Evolutionary conservation across 257 asterid genomes (phyloP).

Genomic region (Lycium barbarum): DNA sequence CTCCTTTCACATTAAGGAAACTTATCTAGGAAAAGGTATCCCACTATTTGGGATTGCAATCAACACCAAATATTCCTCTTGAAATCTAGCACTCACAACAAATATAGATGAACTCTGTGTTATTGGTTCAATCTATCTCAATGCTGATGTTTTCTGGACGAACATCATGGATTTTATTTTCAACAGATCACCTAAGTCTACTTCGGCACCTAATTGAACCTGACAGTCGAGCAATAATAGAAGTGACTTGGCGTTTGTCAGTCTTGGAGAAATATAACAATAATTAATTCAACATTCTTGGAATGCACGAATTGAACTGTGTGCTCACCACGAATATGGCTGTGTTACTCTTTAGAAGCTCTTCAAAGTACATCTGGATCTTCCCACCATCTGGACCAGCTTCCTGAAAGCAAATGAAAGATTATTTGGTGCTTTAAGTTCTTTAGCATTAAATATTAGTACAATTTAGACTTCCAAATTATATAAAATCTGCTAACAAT

Average conservation of each 20-base stretch:
- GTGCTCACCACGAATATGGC: constrained; percentile 79
- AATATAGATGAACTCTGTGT: background rate
- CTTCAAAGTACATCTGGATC: constrained; percentile 90
- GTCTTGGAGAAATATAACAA: background rate
- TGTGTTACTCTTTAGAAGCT: constrained; percentile 83
- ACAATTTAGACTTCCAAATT: background rate
- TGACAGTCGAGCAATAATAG: background rate
- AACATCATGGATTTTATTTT: background rate
- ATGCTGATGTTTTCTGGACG: background rate
- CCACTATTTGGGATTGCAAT: background rate
- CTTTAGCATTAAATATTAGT: background rate
- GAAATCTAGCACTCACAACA: background rate
- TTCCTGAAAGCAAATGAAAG: constrained; percentile 63
- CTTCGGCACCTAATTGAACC: background rate
- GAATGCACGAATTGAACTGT: background rate
- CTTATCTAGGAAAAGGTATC: background rate
- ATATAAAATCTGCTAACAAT: constrained; percentile 3
- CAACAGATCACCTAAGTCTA: constrained; percentile 1
- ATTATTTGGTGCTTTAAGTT: background rate
- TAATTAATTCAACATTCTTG: background rate
- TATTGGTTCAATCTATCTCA: background rate
- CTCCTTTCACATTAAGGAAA: background rate
- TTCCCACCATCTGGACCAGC: constrained; percentile 97
- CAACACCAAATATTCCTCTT: background rate
- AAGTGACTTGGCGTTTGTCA: background rate